Evolutionary conservation across 164 flowering plant species (phyloP).

Genomic region (Umbilicus rupestris): DNA sequence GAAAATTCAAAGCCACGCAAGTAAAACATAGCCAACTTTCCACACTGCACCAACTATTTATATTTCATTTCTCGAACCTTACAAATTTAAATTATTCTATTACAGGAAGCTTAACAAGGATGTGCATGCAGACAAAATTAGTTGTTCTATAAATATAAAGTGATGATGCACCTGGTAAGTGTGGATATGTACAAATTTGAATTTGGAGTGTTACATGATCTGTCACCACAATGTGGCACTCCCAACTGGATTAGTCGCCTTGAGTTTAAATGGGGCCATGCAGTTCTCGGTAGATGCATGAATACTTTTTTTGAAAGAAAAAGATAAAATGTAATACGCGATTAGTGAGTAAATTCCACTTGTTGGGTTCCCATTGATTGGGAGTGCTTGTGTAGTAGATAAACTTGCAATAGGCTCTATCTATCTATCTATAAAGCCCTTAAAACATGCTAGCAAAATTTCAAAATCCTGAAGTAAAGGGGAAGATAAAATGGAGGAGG

Average conservation of each 20-base stretch:
- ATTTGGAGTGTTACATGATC: slow-evolving; percentile 1
- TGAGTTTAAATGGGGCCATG: neutral
- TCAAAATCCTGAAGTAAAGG: neutral
- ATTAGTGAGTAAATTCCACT: no score
- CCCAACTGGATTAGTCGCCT: neutral
- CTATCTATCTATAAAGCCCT: neutral
- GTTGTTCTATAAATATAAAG: neutral
- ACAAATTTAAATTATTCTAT: neutral
- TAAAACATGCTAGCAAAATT: neutral
- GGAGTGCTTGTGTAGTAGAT: neutral
- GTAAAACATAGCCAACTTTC: neutral
- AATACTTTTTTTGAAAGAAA: neutral
- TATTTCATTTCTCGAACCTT: neutral
- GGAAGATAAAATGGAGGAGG: neutral
- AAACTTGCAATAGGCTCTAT: neutral
- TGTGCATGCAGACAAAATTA: slow-evolving; percentile 1
- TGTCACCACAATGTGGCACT: neutral
- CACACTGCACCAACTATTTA: neutral
- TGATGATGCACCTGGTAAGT: neutral
- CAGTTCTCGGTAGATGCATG: slow-evolving; percentile 1
- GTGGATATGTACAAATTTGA: neutral
- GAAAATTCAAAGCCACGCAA: neutral
- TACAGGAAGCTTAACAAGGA: neutral
- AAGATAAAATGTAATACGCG: neutral
- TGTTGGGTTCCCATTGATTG: no score